Percentiles rank a stretch among this genome's conserved stretches.
These are phyloP conservation scores for Arabidopsis suecica DNA, from an alignment of 345 rosid species.

Conservation along the genomic window DNA sequence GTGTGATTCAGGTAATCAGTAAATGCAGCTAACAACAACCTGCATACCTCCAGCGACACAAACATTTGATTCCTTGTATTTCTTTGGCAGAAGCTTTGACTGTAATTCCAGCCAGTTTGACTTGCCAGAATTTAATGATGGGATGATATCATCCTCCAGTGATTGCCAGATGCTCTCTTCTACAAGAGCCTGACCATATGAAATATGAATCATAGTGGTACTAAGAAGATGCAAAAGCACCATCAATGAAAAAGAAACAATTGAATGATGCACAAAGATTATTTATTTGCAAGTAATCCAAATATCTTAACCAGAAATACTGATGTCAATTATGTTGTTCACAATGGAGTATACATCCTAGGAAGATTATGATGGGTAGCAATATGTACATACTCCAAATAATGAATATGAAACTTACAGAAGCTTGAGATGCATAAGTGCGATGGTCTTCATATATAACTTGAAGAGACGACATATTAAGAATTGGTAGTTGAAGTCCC, in stretches of 20 bases:
- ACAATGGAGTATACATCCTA: slow-evolving; percentile 19
- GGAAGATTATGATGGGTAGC: slow-evolving; percentile 25
- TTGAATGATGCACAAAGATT: slow-evolving; percentile 20
- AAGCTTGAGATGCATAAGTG: slow-evolving; percentile 81
- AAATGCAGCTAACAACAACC: slow-evolving; percentile 46
- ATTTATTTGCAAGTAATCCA: slow-evolving; percentile 25
- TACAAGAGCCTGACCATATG: slow-evolving; percentile 61
- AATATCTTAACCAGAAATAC: slow-evolving; percentile 8
- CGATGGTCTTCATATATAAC: slow-evolving; percentile 91
- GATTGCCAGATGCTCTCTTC: slow-evolving; percentile 83
- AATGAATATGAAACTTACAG: slow-evolving; percentile 64
- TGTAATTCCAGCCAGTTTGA: slow-evolving; percentile 96
- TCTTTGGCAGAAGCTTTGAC: slow-evolving; percentile 72
- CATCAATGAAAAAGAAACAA: slow-evolving; percentile 25
- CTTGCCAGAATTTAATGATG: slow-evolving; percentile 71
- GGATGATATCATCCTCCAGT: slow-evolving; percentile 89
- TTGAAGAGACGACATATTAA: slow-evolving; percentile 78
- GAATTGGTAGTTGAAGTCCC: slow-evolving; percentile 78
- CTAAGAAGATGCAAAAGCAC: slow-evolving; percentile 19
- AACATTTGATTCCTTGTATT: slow-evolving; percentile 71
- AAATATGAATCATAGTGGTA: slow-evolving; percentile 24
- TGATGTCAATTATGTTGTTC: slow-evolving; percentile 24
- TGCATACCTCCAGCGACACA: slow-evolving; percentile 99
- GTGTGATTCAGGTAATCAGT: slow-evolving; percentile 15
- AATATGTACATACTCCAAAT: slow-evolving; percentile 25